These are phyloP conservation scores for Candida labiduridarum DNA, from an alignment of 1,139 yeast species.

Conservation along the genomic window DNA sequence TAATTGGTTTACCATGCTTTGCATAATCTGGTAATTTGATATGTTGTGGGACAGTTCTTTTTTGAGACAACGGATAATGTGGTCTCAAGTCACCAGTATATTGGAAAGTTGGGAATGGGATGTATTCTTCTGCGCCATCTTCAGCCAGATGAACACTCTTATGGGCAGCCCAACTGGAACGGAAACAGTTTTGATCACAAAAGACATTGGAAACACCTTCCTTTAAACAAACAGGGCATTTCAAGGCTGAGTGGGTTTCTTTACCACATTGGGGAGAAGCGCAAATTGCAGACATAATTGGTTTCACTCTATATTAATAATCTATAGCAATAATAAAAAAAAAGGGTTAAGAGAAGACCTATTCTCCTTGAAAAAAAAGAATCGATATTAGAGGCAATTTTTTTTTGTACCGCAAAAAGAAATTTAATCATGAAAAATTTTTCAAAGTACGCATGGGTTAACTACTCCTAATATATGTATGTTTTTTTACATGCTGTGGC, in stretches of 20 bases:
- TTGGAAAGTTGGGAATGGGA: constrained; percentile 82
- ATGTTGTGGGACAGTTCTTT: constrained; percentile 68
- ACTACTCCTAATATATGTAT: neutral
- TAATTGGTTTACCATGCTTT: constrained; percentile 70
- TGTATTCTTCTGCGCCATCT: constrained; percentile 54
- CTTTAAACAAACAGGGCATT: constrained; percentile 92
- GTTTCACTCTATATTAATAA: neutral
- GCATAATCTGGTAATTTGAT: constrained; percentile 88
- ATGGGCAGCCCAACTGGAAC: constrained; percentile 67
- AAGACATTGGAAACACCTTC: constrained; percentile 62
- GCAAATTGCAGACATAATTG: constrained; percentile 39
- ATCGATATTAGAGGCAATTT: neutral
- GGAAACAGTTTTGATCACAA: constrained; percentile 86
- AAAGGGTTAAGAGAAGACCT: neutral
- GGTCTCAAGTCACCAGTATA: constrained; percentile 81
- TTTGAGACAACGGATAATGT: constrained; percentile 75
- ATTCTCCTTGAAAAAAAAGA: neutral
- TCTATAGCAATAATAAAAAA: neutral
- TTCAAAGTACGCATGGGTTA: neutral
- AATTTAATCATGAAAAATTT: neutral
- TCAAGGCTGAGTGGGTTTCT: constrained; percentile 69
- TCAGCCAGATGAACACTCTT: constrained; percentile 52
- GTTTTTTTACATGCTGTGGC: neutral
- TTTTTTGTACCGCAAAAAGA: neutral
- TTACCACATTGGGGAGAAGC: constrained; percentile 85